Conservation (phyloP, 2,329 filamentous ascomycete genomes). For the Hymenoscyphus scutula region DNA sequence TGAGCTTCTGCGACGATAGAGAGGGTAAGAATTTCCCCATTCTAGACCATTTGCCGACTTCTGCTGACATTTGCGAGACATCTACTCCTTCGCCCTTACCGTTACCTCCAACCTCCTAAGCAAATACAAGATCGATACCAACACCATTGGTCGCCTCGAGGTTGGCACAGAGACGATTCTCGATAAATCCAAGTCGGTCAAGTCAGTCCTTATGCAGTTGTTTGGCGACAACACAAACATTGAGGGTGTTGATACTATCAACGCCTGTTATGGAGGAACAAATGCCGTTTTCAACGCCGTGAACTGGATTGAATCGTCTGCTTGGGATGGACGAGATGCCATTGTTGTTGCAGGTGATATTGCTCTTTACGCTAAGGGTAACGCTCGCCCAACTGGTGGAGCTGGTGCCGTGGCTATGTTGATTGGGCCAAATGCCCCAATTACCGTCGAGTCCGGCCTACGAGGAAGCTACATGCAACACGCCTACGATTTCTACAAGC, state of each 20-base stretch:
- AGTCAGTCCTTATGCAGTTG: constrained; percentile 84
- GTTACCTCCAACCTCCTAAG: constrained; percentile 73
- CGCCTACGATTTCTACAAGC: constrained; percentile 90
- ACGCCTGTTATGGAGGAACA: constrained; percentile 84
- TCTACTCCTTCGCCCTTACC: constrained; percentile 82
- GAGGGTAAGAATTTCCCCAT: constrained; percentile 58
- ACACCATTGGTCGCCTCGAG: constrained; percentile 76
- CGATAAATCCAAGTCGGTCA: constrained; percentile 90
- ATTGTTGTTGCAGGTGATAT: constrained; percentile 81
- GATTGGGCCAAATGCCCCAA: constrained; percentile 73
- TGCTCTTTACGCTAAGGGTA: constrained; percentile 80
- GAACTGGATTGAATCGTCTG: constrained; percentile 85
- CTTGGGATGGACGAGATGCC: constrained; percentile 79
- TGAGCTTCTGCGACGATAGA: constrained; percentile 88
- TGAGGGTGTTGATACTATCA: constrained; percentile 79
- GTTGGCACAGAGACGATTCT: constrained; percentile 83
- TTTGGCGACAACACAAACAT: constrained; percentile 82
- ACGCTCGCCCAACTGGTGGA: constrained; percentile 77
- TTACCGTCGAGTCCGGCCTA: constrained; percentile 75
- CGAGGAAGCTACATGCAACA: constrained; percentile 79
- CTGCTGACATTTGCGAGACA: constrained; percentile 53
- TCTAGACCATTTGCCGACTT: background rate
- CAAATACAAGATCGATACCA: constrained; percentile 80
- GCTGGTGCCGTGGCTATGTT: constrained; percentile 77
- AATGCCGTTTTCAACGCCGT: constrained; percentile 80